Evolutionary conservation across 108 stramenopile species (phyloP), one percentile per base, ranked within the genome.

Genomic region (Pseudonitzschia delicatissima): DNA sequence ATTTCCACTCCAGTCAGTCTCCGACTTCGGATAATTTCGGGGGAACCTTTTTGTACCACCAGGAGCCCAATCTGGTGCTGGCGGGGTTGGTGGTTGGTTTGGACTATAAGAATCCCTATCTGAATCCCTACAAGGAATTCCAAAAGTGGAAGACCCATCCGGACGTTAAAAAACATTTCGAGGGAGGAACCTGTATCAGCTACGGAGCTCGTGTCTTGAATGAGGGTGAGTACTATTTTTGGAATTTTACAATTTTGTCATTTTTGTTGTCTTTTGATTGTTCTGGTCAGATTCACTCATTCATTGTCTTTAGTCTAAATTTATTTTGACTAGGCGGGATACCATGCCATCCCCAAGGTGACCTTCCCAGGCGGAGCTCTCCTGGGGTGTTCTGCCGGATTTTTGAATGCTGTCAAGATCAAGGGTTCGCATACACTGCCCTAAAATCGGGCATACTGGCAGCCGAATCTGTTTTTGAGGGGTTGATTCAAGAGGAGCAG

Each of bases 391-490:
- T 76, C 82, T 44, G 99, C 99, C 11, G 99, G 99, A 15, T 98
- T 98, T 67, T 74, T 99, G 55, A 99, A 99, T 77, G 88, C 96
- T 1, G 97, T 98, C 57, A 99, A 99, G 76, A 98, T 99, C 83
- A 99, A 99, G 78, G 99, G 99, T 15, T 77, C 92, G n/a, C 99
- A 99, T 76, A n/a, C n/a, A 96, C 96, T 36, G 99, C 99, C 44
- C 90, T 99, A 44, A 96, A 99, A 81, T 89, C 82, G 48, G 97
- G 97, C 34, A 91, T 93, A 69, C 74, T 96, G 53, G 96, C 96
- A 8, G 97, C 96, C 15, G 96, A 98, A 78, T 87, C 97, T 3
- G 79, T 86, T 32, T 95, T 91, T 68, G 93, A 94, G 11, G 69
- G 82, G 8, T 69, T 97, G 25, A 87, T 86, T 53, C 84, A 87